A percentile compares a stretch with the other conserved stretches of the same genome.
Conservation (phyloP, 768 basidiomycete species). For the Coprinopsis strossmayeri region DNA sequence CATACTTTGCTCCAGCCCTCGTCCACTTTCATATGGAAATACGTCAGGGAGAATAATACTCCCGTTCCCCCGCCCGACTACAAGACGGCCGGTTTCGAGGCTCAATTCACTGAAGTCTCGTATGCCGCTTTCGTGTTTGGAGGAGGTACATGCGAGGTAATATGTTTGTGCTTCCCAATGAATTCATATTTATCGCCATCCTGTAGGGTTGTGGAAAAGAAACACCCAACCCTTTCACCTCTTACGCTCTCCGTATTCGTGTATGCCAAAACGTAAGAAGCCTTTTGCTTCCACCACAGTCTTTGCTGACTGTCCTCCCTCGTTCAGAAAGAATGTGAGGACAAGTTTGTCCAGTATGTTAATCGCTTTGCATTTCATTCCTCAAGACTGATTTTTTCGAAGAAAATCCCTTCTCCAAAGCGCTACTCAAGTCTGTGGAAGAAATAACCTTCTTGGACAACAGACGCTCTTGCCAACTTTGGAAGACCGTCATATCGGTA, state of each 20-base stretch:
- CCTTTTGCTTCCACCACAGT: too few species aligned
- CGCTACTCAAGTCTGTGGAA: too few species aligned
- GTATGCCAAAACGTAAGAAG: too few species aligned
- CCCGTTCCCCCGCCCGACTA: background rate
- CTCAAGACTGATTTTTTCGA: too few species aligned
- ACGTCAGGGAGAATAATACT: conserved; percentile 27
- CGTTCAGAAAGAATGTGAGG: too few species aligned
- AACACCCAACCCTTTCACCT: too few species aligned
- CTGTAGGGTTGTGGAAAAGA: background rate
- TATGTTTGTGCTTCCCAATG: background rate
- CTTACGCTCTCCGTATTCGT: too few species aligned
- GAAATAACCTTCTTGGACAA: too few species aligned
- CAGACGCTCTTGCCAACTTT: background rate
- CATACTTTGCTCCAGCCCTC: conserved; percentile 37
- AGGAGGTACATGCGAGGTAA: conserved; percentile 48
- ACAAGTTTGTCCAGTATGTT: too few species aligned
- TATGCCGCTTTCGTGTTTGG: conserved; percentile 66
- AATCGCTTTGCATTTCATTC: too few species aligned
- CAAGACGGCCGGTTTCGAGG: background rate
- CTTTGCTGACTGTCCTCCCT: too few species aligned
- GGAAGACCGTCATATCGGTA: background rate
- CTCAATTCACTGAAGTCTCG: background rate
- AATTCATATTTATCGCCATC: background rate
- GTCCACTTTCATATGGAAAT: conserved; percentile 54
- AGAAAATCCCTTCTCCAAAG: too few species aligned